These are phyloP conservation scores for Fusarium sp. DNA, from an alignment of 2,329 filamentous ascomycete genomes.

Conservation along the genomic window DNA sequence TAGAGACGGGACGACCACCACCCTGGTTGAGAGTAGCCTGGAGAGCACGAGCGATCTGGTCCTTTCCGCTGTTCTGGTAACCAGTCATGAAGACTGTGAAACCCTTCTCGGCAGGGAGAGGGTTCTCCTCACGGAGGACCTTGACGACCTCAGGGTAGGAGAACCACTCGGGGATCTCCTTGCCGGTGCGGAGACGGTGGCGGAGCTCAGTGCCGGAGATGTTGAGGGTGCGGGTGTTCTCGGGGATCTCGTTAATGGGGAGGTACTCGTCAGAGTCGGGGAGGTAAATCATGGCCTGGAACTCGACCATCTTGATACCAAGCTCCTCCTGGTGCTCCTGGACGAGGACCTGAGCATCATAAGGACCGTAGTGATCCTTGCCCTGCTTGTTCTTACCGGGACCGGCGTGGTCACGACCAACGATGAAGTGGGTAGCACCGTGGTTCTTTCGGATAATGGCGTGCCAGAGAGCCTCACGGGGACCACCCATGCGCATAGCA, in stretches of 20 bases:
- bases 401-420: constrained; percentile 97
- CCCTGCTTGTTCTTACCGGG: constrained; percentile 99
- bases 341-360: constrained; percentile 95
- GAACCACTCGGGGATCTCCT: constrained; percentile 99
- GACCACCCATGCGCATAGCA: constrained; percentile 99
- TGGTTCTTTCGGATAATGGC: constrained; percentile 99
- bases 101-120: constrained; percentile 88
- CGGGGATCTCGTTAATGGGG: constrained; percentile 88
- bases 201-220: constrained; percentile 93
- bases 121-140: constrained; percentile 96
- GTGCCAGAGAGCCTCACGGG: constrained; percentile 99
- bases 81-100: constrained; percentile 99
- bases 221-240: constrained; percentile 87
- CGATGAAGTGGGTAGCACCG: constrained; percentile 98
- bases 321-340: constrained; percentile 98
- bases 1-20: constrained; percentile 91
- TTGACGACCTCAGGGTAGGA: constrained; percentile 98
- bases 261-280: constrained; percentile 97
- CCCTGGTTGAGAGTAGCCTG: constrained; percentile 99
- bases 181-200: constrained; percentile 88
- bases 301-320: constrained; percentile 97
- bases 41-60: constrained; percentile 93
- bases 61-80: constrained; percentile 97
- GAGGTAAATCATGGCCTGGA: constrained; percentile 99
- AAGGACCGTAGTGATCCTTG: constrained; percentile 96